phyloP scores from a whole-genome alignment of 805 yeast genomes.

The Ogataea kodamae region DNA sequence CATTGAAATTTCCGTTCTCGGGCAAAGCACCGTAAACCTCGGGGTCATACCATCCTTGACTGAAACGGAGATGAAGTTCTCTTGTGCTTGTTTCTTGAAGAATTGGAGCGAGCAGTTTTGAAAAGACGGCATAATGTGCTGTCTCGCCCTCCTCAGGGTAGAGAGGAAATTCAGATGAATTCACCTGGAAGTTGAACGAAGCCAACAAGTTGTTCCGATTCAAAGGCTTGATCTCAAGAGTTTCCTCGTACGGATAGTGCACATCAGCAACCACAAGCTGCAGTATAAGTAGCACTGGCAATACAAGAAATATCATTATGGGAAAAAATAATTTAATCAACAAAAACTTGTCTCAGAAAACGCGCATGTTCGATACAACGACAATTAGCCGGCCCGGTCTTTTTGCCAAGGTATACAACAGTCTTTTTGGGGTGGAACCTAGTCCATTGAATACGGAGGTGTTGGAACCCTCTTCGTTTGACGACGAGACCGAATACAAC shows the following conservation, averaged over 20 bases:
- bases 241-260: constrained; percentile 54
- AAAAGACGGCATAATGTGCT: constrained; percentile 64
- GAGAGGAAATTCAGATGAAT: constrained; percentile 42
- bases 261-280: constrained; percentile 4
- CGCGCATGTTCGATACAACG: constrained; percentile 11
- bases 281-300: constrained; percentile 4
- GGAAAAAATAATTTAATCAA: not conserved
- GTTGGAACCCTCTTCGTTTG: constrained; percentile 10
- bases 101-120: constrained; percentile 77
- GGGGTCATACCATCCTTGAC: constrained; percentile 95
- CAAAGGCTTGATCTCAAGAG: constrained; percentile 61
- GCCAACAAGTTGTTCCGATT: constrained; percentile 68
- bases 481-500: constrained; percentile 9
- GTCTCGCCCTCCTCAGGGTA: constrained; percentile 23
- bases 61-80: constrained; percentile 79
- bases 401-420: constrained; percentile 21
- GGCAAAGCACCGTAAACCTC: constrained; percentile 86
- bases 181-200: constrained; percentile 64
- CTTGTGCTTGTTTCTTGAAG: constrained; percentile 61
- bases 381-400: constrained; percentile 13
- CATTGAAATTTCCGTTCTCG: constrained; percentile 62
- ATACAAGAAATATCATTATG: constrained; percentile 1
- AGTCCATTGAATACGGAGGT: constrained; percentile 21
- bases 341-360: constrained; percentile 1
- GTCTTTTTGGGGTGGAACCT: constrained; percentile 16